phyloP scores from a whole-genome alignment of 1,284 basidiomycete genomes.

The Amylostereum chailletii region DNA sequence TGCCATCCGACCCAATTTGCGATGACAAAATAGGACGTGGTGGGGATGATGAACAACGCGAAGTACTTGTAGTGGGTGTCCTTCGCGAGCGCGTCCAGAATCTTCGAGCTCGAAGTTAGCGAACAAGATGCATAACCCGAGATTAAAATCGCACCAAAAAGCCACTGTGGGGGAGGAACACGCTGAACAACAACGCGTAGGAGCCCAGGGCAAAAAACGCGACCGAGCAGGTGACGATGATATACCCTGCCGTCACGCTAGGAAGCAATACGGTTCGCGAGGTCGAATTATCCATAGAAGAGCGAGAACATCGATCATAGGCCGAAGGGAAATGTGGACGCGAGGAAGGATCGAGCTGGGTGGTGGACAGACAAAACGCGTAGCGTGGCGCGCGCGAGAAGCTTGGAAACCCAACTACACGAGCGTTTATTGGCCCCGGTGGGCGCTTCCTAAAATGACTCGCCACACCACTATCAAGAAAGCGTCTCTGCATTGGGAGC shows the following conservation, averaged over 20 bases:
- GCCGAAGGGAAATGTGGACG: no score
- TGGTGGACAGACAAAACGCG: no score
- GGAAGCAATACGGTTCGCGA: slow-evolving; percentile 10
- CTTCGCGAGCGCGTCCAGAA: slow-evolving; percentile 49
- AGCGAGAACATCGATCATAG: no score
- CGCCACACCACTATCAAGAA: no score
- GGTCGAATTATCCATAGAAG: neutral
- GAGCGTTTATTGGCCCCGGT: no score
- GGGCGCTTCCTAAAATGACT: no score
- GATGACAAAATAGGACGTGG: slow-evolving; percentile 81
- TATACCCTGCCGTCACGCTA: slow-evolving; percentile 30
- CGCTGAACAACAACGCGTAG: slow-evolving; percentile 59
- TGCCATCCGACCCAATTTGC: slow-evolving; percentile 98
- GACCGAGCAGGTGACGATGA: slow-evolving; percentile 37
- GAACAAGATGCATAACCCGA: no score
- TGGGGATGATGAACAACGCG: slow-evolving; percentile 69
- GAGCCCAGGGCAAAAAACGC: slow-evolving; percentile 49
- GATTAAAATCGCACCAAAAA: slow-evolving; percentile 28
- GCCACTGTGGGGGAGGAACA: slow-evolving; percentile 46
- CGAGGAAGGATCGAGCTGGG: no score
- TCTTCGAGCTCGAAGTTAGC: slow-evolving; percentile 25
- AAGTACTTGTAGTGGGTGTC: slow-evolving; percentile 92
- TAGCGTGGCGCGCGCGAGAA: no score
- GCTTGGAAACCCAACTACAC: no score
- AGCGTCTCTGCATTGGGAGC: no score